Evolutionary conservation across 2,329 filamentous ascomycete genomes (phyloP), one percentile per base, ranked within the genome.

Genomic region (Phialocephala sp.): DNA sequence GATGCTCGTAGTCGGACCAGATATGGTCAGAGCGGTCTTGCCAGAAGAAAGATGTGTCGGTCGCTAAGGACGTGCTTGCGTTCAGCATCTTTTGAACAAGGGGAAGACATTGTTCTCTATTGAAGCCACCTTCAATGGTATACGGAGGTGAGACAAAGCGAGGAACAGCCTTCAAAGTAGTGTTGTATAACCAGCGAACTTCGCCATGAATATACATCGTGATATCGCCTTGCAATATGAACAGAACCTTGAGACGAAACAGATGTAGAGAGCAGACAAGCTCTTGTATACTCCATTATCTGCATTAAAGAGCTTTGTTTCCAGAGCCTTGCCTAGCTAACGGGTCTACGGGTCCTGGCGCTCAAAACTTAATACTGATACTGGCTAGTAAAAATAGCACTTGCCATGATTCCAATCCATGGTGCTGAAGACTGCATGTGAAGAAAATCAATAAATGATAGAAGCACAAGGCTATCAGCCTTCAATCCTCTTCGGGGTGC

Each of bases 31-130:
- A 50, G 8, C 8, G n/a, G 22, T 50, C 45, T 50, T 50, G 45
- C 45, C 45, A 50, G n/a, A 50, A 50, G n/a, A 50, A 50, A 4
- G 45, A 50, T 11, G 45, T 50, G 22, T 50, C n/a, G 45, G 20
- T 50, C 8, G 45, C n/a, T 24, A 50, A 50, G n/a, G n/a, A 22
- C 1, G 20, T 50, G 45, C 45, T 50, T 11, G n/a, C 20, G n/a
- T 50, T 50, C 8, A 50, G 45, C 45, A 22, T 50, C 12, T 24
- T 3, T 20, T 50, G 45, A 24, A 50, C 45, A 20, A 50, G 18
- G 18, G 45, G n/a, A 14, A 50, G n/a, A 14, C 45, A 50, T 22
- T 22, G 6, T 50, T 50, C 18, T 50, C 45, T 22, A n/a, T 22
- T 50, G n/a, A 50, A 50, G n/a, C 45, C 45, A 2, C 45, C n/a